phyloP scores from a whole-genome alignment of 1,139 yeast species.

The Pichia sp. region DNA sequence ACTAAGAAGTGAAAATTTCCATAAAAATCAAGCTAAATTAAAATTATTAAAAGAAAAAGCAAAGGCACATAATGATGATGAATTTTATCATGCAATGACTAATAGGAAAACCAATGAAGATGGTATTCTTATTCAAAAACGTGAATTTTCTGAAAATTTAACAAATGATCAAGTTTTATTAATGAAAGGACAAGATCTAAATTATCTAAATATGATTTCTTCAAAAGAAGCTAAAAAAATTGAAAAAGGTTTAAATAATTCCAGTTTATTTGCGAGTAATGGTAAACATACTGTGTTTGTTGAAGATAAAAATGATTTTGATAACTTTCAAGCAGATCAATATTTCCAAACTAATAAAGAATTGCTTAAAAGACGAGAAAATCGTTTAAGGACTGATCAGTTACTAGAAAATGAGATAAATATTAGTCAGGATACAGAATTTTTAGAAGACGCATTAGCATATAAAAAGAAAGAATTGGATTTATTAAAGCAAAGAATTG shows the following conservation, averaged over 20 bases:
- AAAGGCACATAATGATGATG: conserved; percentile 82
- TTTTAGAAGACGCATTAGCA: conserved; percentile 14
- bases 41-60: conserved; percentile 72
- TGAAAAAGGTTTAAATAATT: conserved; percentile 48
- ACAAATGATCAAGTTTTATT: conserved; percentile 72
- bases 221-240: conserved; percentile 63
- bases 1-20: conserved; percentile 83
- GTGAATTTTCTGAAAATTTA: conserved; percentile 54
- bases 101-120: conserved; percentile 53
- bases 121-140: conserved; percentile 62
- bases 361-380: conserved; percentile 60
- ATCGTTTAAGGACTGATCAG: conserved; percentile 62
- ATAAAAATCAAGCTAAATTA: conserved; percentile 79
- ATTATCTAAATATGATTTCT: conserved; percentile 73
- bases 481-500: conserved; percentile 50
- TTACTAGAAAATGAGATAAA: conserved; percentile 35
- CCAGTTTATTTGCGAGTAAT: conserved; percentile 44
- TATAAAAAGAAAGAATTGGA: conserved; percentile 52
- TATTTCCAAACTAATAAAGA: conserved; percentile 66
- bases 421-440: conserved; percentile 18
- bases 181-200: conserved; percentile 83
- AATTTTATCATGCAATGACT: conserved; percentile 91
- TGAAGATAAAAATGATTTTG: conserved; percentile 51
- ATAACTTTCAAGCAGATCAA: conserved; percentile 54
- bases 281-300: conserved; percentile 87